A percentile compares a stretch with the other conserved stretches of the same genome.
These are phyloP conservation scores for Phialophora macrospora DNA, from an alignment of 2,329 filamentous ascomycete genomes.

Conservation along the genomic window DNA sequence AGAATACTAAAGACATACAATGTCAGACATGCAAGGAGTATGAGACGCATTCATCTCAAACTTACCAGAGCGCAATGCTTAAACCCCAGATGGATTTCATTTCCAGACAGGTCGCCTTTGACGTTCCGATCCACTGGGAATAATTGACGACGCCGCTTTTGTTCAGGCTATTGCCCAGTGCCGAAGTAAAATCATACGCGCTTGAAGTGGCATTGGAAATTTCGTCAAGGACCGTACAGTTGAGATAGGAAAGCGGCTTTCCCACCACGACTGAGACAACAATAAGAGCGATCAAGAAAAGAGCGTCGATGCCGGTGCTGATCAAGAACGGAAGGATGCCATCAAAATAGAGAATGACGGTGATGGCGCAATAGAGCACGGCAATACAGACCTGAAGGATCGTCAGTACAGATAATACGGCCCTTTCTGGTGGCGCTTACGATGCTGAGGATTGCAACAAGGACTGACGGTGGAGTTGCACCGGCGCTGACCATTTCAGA, in stretches of 20 bases:
- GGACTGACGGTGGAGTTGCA: slow-evolving; percentile 69
- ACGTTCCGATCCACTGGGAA: slow-evolving; percentile 63
- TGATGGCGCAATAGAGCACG: slow-evolving; percentile 77
- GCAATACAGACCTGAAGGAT: slow-evolving; percentile 71
- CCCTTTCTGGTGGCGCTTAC: slow-evolving; percentile 60
- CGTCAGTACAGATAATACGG: neutral
- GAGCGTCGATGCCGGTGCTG: slow-evolving; percentile 66
- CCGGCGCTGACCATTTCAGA: slow-evolving; percentile 71
- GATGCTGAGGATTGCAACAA: slow-evolving; percentile 78
- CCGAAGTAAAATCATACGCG: slow-evolving; percentile 60
- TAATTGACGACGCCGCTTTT: slow-evolving; percentile 58
- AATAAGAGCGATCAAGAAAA: slow-evolving; percentile 76
- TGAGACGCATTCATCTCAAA: slow-evolving; percentile 29
- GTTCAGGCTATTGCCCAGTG: slow-evolving; percentile 58
- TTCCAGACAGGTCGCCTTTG: slow-evolving; percentile 73
- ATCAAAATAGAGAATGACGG: slow-evolving; percentile 81
- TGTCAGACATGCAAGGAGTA: neutral
- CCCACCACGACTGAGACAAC: slow-evolving; percentile 78
- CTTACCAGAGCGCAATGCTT: slow-evolving; percentile 74
- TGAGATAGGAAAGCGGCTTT: slow-evolving; percentile 76
- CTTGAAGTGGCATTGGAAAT: slow-evolving; percentile 53
- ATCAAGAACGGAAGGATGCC: slow-evolving; percentile 75
- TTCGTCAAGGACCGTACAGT: slow-evolving; percentile 66
- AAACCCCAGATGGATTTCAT: slow-evolving; percentile 89
- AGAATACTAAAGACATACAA: slow-evolving; percentile 57